Conservation (phyloP, 2,329 filamentous ascomycete genomes). For the Hawksworthiomyces lignivorus region DNA sequence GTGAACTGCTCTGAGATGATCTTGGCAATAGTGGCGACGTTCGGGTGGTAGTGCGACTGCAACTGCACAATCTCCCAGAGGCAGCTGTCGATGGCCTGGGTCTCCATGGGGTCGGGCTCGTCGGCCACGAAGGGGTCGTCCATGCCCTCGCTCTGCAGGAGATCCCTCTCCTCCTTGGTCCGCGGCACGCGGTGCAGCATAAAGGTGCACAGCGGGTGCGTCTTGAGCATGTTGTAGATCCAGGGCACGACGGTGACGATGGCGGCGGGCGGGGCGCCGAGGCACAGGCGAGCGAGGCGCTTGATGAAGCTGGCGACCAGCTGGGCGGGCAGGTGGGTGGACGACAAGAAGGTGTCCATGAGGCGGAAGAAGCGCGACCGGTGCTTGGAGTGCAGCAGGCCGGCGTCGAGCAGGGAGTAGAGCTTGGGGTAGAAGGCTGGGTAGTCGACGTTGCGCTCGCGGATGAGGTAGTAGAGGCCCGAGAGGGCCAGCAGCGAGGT, state of each 20-base stretch:
- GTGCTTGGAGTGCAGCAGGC: slow-evolving; percentile 88
- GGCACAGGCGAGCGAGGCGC: slow-evolving; percentile 70
- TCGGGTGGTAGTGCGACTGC: slow-evolving; percentile 92
- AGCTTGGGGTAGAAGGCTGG: slow-evolving; percentile 89
- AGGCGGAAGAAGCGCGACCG: slow-evolving; percentile 89
- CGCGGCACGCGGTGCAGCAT: slow-evolving; percentile 79
- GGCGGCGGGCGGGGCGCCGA: slow-evolving; percentile 84
- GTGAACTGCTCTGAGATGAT: slow-evolving; percentile 97
- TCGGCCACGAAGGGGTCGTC: slow-evolving; percentile 69
- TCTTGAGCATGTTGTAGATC: slow-evolving; percentile 90
- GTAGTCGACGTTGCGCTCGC: slow-evolving; percentile 91
- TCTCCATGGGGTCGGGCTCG: slow-evolving; percentile 77
- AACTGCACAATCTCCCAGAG: slow-evolving; percentile 92
- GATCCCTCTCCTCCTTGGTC: slow-evolving; percentile 45
- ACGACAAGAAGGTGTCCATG: slow-evolving; percentile 81
- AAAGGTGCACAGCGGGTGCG: slow-evolving; percentile 84
- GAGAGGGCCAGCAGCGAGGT: slow-evolving; percentile 82
- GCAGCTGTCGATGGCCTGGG: slow-evolving; percentile 80
- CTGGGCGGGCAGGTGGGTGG: slow-evolving; percentile 83
- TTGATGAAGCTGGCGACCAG: slow-evolving; percentile 96
- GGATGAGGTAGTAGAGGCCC: slow-evolving; percentile 91
- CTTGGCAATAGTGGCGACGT: slow-evolving; percentile 86
- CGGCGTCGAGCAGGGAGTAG: slow-evolving; percentile 81
- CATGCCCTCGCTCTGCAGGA: slow-evolving; percentile 49
- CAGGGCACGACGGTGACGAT: slow-evolving; percentile 86